Evolutionary conservation across 2,329 filamentous ascomycete species (phyloP).

Genomic region (Chaetoscypha palmicola): DNA sequence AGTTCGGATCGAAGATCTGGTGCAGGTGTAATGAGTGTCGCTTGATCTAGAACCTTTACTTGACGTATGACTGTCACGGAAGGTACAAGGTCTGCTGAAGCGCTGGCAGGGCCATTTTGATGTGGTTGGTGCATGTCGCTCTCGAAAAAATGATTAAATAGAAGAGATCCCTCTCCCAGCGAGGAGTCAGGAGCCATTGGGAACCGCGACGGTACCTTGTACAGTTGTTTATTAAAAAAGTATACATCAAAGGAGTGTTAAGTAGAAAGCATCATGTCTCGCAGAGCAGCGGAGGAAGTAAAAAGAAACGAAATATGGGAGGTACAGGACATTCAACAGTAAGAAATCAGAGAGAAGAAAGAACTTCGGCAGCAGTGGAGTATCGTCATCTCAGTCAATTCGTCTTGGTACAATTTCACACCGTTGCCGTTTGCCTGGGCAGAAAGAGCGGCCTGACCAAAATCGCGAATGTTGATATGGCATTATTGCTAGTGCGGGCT

Average conservation of each 20-base stretch:
- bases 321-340: constrained; percentile 7
- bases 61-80: constrained; percentile 8
- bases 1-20: constrained; percentile 18
- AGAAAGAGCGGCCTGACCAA: neutral
- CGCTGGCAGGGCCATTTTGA: neutral
- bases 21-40: constrained; percentile 20
- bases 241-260: constrained; percentile 4
- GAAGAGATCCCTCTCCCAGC: constrained; percentile 19
- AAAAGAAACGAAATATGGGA: constrained; percentile 5
- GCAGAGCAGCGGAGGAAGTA: constrained; percentile 16
- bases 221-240: constrained; percentile 10
- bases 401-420: constrained; percentile 1
- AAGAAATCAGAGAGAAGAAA: constrained; percentile 1
- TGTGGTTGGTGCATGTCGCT: constrained; percentile 15
- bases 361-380: neutral
- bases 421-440: constrained; percentile 1
- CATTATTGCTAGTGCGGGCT: constrained; percentile 16
- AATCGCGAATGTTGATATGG: constrained; percentile 17
- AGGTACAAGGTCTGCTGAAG: neutral
- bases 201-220: constrained; percentile 5
- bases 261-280: constrained; percentile 19
- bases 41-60: constrained; percentile 14
- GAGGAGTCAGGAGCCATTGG: constrained; percentile 19
- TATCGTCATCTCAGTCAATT: neutral
- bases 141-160: constrained; percentile 14